Base-by-base conservation (phyloP, 148 eudicot genomes). In the Persicaria maculosa region DNA sequence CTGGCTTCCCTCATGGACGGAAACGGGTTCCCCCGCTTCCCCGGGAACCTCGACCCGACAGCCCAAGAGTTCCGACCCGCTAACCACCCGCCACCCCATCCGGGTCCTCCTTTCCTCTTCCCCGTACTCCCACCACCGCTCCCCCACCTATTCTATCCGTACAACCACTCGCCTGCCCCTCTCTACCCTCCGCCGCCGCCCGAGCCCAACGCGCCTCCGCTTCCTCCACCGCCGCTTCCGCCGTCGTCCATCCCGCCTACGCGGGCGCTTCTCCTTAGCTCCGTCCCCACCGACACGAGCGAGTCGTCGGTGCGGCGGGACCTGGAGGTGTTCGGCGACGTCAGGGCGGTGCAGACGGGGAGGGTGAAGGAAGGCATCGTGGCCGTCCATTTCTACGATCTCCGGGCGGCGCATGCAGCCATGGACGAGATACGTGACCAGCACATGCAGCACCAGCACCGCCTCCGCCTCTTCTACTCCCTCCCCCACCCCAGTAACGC, bases 401-500 rank as follows among this genome's bases (percentile, higher is more conserved):
- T 94, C 0, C 64, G 97, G 64, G 79, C 87, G 9, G 87, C 98
- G 6, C 78, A 78, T 77, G 80, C 83, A 65, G 93, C 96, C 2
- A 12, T 82, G 69, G 62, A 45, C 36, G 87, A 83, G 71, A 80
- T 94, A 4, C 88, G 90, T 19, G 76, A 80, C 19, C 97, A 91
- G 72, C 98, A 91, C 92, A 85, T 93, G 97, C 90, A 85, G 50
- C 97, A 93, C 47, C 98, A 93, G 79, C 76, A 77, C 22, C 81
- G 94, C 31, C 78, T 93, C 4, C 77, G 90, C 8, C 31, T 50
- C 52, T 83, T 87, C 50, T 89, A 80, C 68, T 75, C 80, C 15
- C 73, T 31, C 40, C 40, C 40, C 3, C 40, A 31, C 3, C 40
- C 76, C 40, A 1, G 40, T 1, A 12, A 22, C 53, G 8, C 73